phyloP scores from a whole-genome alignment of 768 basidiomycete species.

The Trametes cinnabarina region DNA sequence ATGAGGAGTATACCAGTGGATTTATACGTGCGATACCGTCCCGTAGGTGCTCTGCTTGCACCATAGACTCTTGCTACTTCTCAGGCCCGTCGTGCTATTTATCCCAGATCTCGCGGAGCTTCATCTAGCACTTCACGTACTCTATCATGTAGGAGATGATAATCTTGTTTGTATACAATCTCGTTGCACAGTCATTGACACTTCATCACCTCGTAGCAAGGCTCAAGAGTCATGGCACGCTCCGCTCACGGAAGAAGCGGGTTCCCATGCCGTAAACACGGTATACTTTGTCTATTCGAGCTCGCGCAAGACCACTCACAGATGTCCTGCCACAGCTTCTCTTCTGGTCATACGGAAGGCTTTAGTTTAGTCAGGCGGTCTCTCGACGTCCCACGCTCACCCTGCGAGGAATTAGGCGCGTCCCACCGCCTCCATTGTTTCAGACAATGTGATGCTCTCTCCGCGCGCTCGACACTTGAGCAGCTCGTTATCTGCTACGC shows the following conservation, averaged over 20 bases:
- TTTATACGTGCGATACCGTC: background rate
- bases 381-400: background rate
- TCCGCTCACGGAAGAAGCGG: background rate
- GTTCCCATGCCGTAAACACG: background rate
- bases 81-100: background rate
- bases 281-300: background rate
- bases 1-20: background rate
- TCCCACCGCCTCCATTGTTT: too few relatives aligned
- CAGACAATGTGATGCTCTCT: too few relatives aligned
- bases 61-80: background rate
- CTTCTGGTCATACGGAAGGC: too few relatives aligned
- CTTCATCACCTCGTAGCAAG: too few relatives aligned
- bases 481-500: background rate
- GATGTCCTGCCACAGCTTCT: too few relatives aligned
- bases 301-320: too few relatives aligned
- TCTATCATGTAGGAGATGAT: background rate
- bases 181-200: background rate
- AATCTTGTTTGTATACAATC: conserved; percentile 5
- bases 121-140: background rate
- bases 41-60: background rate
- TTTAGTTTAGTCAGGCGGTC: background rate
- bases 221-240: too few relatives aligned
- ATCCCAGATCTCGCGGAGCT: background rate
- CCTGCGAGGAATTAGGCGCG: background rate
- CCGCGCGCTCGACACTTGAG: background rate